phyloP scores from a whole-genome alignment of 257 asterid species.

The Leptodermis oblonga region DNA sequence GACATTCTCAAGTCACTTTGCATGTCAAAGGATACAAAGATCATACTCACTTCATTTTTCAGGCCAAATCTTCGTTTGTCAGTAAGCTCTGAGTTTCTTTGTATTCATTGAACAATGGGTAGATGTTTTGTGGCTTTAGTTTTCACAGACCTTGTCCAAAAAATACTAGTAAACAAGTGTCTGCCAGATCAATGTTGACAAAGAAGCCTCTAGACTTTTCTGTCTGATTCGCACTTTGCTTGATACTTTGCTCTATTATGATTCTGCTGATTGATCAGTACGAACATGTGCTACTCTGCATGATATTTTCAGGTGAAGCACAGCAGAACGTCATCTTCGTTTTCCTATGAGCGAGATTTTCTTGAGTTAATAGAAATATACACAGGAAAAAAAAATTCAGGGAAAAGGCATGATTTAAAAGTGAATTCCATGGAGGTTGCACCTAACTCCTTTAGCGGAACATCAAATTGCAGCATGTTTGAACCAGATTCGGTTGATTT shows the following conservation, averaged over 20 bases:
- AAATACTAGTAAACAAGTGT: neutral
- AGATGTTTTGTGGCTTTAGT: neutral
- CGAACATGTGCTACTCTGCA: neutral
- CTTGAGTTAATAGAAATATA: slow-evolving; percentile 42
- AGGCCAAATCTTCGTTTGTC: slow-evolving; percentile 70
- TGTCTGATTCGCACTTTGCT: neutral
- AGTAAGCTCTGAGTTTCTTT: slow-evolving; percentile 38
- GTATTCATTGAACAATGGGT: neutral
- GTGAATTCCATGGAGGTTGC: slow-evolving; percentile 28
- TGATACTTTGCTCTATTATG: neutral
- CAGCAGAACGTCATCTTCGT: slow-evolving; percentile 53
- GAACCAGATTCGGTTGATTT: slow-evolving; percentile 29
- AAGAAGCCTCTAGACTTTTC: neutral
- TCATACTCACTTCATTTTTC: slow-evolving; percentile 65
- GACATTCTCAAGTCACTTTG: slow-evolving; percentile 71
- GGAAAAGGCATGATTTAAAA: slow-evolving; percentile 17
- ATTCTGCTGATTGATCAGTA: neutral
- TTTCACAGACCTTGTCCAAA: neutral
- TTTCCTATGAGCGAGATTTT: slow-evolving; percentile 60
- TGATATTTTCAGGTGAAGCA: slow-evolving; percentile 55
- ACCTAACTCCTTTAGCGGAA: slow-evolving; percentile 16
- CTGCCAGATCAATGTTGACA: neutral
- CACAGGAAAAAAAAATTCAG: slow-evolving; percentile 31
- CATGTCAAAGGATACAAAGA: slow-evolving; percentile 47
- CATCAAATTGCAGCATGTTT: slow-evolving; percentile 25